Base-by-base conservation (phyloP, 1,284 basidiomycete species). In the Mycena citricolor region DNA sequence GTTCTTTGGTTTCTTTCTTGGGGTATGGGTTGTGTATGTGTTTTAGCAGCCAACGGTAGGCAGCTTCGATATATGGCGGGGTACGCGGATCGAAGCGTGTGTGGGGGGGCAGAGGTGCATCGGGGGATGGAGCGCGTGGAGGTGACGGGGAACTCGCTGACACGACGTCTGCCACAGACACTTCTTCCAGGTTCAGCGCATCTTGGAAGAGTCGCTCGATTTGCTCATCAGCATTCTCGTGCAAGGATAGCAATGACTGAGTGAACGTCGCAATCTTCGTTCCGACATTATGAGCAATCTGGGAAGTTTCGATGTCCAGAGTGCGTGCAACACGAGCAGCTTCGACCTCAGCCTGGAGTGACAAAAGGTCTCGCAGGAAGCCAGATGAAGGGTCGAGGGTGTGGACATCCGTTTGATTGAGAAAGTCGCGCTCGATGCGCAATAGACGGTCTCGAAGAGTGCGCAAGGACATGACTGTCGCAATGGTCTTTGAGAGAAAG, bases 21-120 rank as follows among this genome's bases (percentile, higher is more conserved):
- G 77, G 77, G 40, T 79, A 81, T 0, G 79, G 78, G 34, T 78
- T 69, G 32, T 73, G 65, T 1, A 78, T 35, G 42, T 80, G 71
- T 0, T 62, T 40, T 2, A 76, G 4, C 0, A 81, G 44, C 76
- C 78, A 79, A 14, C 58, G 56, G 39, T 71, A 68, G 0, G 67
- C 63, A 0, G 54, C 53, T 10, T 54, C 49, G 10, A 70, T 62
- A 41, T 70, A 71, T 4, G 58, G 32, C 7, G 61, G n/a, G n/a
- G n/a, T n/a, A n/a, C n/a, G n/a, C n/a, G 55, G 14, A 44, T 32
- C 25, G 51, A 36, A 7, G 48, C 36, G 29, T 43, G 37, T 19
- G 30, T 17, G 31, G 38, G 32, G 14, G 41, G 32, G 22, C n/a
- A 14, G 30, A 13, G 40, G 11, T 23, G 14, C 5, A 14, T 39